Conservation (phyloP, 352 stramenopile species). For the Phytophthora rubi region DNA sequence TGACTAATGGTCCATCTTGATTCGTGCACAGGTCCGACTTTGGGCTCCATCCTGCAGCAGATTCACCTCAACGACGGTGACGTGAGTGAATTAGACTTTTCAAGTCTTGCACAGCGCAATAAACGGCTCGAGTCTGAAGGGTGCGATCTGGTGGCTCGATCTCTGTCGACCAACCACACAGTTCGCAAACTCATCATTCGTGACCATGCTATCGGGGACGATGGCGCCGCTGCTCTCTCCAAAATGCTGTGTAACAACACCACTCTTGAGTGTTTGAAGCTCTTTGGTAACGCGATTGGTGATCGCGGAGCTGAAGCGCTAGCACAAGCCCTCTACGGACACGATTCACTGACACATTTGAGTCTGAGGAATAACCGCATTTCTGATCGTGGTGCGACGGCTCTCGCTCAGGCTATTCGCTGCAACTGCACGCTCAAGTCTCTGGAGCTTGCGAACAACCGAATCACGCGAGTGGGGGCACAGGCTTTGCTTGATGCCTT, state of each 20-base stretch:
- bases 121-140: conserved; percentile 61
- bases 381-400: conserved; percentile 51
- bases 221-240: conserved; percentile 62
- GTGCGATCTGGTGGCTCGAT: conserved; percentile 67
- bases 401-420: conserved; percentile 61
- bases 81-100: conserved; percentile 76
- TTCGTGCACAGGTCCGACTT: conserved; percentile 50
- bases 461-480: conserved; percentile 51
- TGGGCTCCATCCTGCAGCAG: conserved; percentile 56
- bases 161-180: conserved; percentile 64
- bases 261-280: conserved; percentile 70
- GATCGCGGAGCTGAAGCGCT: conserved; percentile 64
- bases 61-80: conserved; percentile 70
- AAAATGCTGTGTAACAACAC: conserved; percentile 78
- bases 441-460: conserved; percentile 67
- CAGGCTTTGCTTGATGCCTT: conserved; percentile 63
- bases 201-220: conserved; percentile 74
- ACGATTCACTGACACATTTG: conserved; percentile 71
- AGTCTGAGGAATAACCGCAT: conserved; percentile 70
- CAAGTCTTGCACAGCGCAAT: conserved; percentile 57
- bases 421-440: conserved; percentile 73
- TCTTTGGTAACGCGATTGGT: conserved; percentile 76
- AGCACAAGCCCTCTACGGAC: conserved; percentile 72
- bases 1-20: conserved; percentile 10
- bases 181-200: conserved; percentile 69